Conservation (phyloP, 495 filamentous ascomycete species). For the Aspergillus biplanus region DNA sequence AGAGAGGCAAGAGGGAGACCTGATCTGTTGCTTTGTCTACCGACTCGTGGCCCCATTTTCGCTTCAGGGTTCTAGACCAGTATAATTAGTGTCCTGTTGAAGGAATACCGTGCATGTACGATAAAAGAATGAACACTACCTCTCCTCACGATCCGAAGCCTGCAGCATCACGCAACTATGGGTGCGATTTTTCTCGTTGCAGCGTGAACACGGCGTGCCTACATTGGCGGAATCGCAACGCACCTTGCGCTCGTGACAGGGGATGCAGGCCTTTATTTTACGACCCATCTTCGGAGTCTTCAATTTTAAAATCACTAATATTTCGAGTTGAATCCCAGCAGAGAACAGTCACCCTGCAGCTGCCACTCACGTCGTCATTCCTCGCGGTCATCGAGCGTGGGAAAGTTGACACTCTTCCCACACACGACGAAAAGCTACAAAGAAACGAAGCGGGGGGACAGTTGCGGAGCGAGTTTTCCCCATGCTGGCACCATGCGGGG, state of each 20-base stretch:
- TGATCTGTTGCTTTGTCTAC: neutral
- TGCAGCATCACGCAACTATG: neutral
- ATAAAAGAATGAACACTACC: too few relatives aligned
- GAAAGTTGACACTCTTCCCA: too few relatives aligned
- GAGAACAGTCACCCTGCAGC: neutral
- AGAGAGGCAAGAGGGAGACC: neutral
- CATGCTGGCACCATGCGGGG: too few relatives aligned
- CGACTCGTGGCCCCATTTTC: neutral
- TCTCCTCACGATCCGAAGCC: neutral
- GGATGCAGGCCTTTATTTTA: neutral
- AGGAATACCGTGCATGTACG: neutral
- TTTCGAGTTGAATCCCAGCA: neutral
- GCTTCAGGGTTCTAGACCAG: neutral
- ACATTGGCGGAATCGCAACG: neutral
- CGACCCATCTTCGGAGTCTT: neutral
- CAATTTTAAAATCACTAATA: neutral
- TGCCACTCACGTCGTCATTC: too few relatives aligned
- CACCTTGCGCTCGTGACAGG: neutral
- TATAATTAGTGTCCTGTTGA: neutral
- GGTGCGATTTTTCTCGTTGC: neutral
- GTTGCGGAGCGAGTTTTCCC: too few relatives aligned
- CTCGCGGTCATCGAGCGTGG: too few relatives aligned
- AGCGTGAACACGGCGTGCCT: neutral
- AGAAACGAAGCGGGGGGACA: too few relatives aligned
- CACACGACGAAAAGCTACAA: too few relatives aligned